Evolutionary conservation across 164 flowering plant genomes (phyloP).

Genomic region (Amborella trichopoda): DNA sequence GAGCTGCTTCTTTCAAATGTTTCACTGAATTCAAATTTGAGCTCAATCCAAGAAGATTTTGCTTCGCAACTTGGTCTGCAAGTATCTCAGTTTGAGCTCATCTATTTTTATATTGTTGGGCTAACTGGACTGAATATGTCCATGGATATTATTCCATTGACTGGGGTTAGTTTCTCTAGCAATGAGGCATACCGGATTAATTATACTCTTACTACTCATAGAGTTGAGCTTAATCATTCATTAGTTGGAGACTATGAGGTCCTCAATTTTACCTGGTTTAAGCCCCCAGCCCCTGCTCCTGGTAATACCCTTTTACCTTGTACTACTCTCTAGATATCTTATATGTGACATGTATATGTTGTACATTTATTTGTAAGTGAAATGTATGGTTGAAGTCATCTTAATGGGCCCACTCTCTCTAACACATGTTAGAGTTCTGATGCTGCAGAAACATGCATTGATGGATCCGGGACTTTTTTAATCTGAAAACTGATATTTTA

Average conservation of each 20-base stretch:
- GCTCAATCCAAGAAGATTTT: slow-evolving; percentile 36
- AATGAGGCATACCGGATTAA: slow-evolving; percentile 50
- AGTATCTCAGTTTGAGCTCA: slow-evolving; percentile 65
- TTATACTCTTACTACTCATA: slow-evolving; percentile 53
- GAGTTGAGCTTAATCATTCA: slow-evolving; percentile 44
- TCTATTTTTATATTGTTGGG: slow-evolving; percentile 62
- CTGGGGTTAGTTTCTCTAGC: slow-evolving; percentile 65
- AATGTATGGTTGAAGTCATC: not conserved
- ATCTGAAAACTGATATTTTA: no score
- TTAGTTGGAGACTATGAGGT: slow-evolving; percentile 76
- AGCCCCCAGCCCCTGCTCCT: slow-evolving; percentile 45
- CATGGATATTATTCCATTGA: slow-evolving; percentile 80
- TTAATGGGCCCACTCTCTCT: not conserved
- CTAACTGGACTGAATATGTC: slow-evolving; percentile 66
- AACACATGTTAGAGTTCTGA: not conserved
- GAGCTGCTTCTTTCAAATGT: slow-evolving; percentile 76
- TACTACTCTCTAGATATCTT: no score
- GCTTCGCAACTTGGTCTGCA: slow-evolving; percentile 62
- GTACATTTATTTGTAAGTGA: not conserved
- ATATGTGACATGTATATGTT: no score
- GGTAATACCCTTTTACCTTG: slow-evolving; percentile 30
- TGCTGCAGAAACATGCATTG: not conserved
- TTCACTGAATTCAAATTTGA: slow-evolving; percentile 72
- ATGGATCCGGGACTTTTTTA: no score
- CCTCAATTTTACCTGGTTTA: slow-evolving; percentile 84